Base-by-base conservation (phyloP, 768 basidiomycete genomes). In the Gymnopilus dilepis region DNA sequence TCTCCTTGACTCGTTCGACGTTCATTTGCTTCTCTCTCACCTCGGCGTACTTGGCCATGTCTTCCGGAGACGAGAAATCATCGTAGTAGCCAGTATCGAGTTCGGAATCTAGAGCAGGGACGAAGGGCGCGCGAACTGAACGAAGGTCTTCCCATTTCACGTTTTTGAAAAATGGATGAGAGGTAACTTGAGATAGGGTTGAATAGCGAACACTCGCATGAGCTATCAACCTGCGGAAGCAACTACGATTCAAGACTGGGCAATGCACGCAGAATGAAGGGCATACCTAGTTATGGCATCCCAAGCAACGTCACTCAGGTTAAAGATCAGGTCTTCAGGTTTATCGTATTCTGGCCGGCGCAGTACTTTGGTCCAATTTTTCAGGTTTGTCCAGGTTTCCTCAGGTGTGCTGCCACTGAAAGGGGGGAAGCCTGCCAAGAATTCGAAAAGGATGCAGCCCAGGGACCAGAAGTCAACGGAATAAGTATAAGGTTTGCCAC, bases 11-110 rank as follows among this genome's bases (percentile, higher is more conserved):
- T 59, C 84, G 85, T 24, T 97, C 97, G 24, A 99, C 96, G 72
- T 98, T 96, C 69, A 78, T 81, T 77, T 98, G 95, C 77, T 99
- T 99, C 81, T 97, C 97, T 75, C 92, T 87, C 6, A 99, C 97
- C 74, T 99, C 97, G 11, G 96, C 94, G 71, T 99, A 99, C 78
- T 99, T 99, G 52, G 94, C 95, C 96, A 98, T 98, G 71, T 99
- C 97, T 60, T 96, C 93, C 4, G 84, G 78, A 3, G 85, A 90
- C 2, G 89, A 89, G 73, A 95, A 95, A 72, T 95, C 94, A 67
- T 95, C 94, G 76, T 95, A 96, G 76, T 96, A 96, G 17, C 95
- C 95, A 1, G 95, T 95, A 70, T 99, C 97, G 60, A 93, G 83
- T 70, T 99, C 97, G 8, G 90, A 92, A 70, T 98, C 96, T 33